Evolutionary conservation across 2,329 filamentous ascomycete genomes (phyloP).

Genomic region (Pseudogymnoascus sp.): DNA sequence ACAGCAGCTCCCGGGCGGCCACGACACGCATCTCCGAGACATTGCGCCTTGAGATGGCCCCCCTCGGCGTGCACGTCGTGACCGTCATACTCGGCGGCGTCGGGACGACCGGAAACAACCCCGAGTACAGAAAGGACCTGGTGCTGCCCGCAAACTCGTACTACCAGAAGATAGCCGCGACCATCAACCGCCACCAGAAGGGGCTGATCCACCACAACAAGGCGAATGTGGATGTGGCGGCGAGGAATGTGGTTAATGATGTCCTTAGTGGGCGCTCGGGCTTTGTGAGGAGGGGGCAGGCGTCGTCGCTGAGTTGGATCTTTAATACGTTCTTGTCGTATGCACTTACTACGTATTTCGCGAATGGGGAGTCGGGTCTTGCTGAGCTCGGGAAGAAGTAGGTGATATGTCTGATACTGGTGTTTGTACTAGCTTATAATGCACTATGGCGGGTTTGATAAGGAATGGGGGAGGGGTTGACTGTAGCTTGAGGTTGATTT

Average conservation of each 20-base stretch:
- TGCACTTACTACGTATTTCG: not conserved
- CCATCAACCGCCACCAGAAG: not conserved
- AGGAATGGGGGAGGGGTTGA: not conserved
- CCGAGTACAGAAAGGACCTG: not conserved
- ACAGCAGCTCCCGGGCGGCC: constrained; percentile 18
- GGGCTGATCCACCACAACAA: not conserved
- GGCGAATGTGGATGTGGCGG: not conserved
- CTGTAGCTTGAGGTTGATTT: not conserved
- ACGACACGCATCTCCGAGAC: constrained; percentile 16
- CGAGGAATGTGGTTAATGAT: not conserved
- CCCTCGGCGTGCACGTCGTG: constrained; percentile 19
- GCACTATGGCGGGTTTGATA: not conserved
- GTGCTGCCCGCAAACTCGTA: constrained; percentile 13
- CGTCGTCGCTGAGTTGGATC: not conserved
- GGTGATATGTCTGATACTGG: not conserved
- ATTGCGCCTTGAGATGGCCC: constrained; percentile 15
- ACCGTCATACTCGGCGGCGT: not conserved
- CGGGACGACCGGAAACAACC: constrained; percentile 10
- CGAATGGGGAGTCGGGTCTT: not conserved
- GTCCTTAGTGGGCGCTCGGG: not conserved
- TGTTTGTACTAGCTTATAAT: not conserved
- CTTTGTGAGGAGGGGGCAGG: not conserved
- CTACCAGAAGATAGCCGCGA: constrained; percentile 1
- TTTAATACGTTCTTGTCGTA: not conserved
- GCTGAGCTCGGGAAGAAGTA: not conserved